Conservation (phyloP, 1,284 basidiomycete genomes). For the Phlebopus sp. region DNA sequence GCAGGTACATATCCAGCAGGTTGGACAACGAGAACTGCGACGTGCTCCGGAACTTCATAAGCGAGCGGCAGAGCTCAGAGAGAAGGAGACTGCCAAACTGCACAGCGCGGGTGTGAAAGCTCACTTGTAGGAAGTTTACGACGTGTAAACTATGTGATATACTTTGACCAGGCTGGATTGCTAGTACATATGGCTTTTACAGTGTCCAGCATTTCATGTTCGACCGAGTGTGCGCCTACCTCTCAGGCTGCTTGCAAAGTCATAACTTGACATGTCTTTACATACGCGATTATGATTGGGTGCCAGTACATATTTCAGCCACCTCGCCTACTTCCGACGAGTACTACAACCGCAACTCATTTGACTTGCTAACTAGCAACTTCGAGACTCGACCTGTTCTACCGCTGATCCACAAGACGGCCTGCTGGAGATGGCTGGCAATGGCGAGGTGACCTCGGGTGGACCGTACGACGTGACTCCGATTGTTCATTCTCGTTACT, state of each 20-base stretch:
- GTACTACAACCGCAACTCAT: too few relatives aligned
- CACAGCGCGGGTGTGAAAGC: conserved; percentile 58
- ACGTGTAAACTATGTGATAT: not conserved
- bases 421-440: conserved; percentile 14
- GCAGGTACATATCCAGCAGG: conserved; percentile 91
- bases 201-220: too few relatives aligned
- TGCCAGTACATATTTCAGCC: too few relatives aligned
- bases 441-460: conserved; percentile 5
- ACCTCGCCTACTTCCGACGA: too few relatives aligned
- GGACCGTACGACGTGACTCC: conserved; percentile 30
- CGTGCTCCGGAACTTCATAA: conserved; percentile 57
- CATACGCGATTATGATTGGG: too few relatives aligned
- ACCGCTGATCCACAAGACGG: not conserved
- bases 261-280: too few relatives aligned
- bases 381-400: not conserved
- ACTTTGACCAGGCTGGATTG: too few relatives aligned
- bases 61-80: conserved; percentile 51
- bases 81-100: conserved; percentile 59
- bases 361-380: too few relatives aligned
- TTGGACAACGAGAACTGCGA: conserved; percentile 83
- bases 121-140: conserved; percentile 38
- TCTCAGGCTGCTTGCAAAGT: too few relatives aligned
- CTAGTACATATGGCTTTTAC: too few relatives aligned
- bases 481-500: conserved; percentile 32
- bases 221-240: too few relatives aligned